Conservation (phyloP, 306 rosid genomes). For the Pyrus communis region DNA sequence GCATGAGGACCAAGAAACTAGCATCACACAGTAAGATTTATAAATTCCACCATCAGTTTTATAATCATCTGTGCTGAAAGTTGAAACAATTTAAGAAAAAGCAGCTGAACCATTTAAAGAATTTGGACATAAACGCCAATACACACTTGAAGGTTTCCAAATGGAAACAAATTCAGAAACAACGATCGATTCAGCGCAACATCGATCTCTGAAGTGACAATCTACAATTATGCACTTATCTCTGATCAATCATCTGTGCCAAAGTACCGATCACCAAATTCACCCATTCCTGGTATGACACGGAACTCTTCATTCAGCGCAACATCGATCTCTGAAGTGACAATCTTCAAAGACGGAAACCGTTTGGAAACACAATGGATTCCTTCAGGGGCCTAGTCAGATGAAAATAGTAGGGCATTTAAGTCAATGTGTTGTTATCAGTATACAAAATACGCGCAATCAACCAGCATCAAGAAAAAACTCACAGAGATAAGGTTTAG, state of each 20-base stretch:
- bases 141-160: not conserved
- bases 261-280: slow-evolving; percentile 92
- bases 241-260: slow-evolving; percentile 60
- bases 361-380: slow-evolving; percentile 82
- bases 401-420: not conserved
- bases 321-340: slow-evolving; percentile 90
- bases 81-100: not conserved
- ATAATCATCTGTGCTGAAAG: not conserved
- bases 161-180: not conserved
- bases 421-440: not conserved
- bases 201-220: not conserved
- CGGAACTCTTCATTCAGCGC: slow-evolving; percentile 71
- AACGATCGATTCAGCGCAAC: not conserved
- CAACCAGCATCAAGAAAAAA: slow-evolving; percentile 13
- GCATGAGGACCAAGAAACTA: not conserved
- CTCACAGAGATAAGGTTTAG: slow-evolving; percentile 91
- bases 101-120: not conserved
- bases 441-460: not conserved
- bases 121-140: not conserved
- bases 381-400: slow-evolving; percentile 87
- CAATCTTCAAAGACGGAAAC: slow-evolving; percentile 83
- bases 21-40: not conserved
- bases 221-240: not conserved
- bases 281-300: slow-evolving; percentile 89
- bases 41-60: not conserved